Evolutionary conservation across 2,329 filamentous ascomycete species (phyloP).

Genomic region (Beauveria asiatica): DNA sequence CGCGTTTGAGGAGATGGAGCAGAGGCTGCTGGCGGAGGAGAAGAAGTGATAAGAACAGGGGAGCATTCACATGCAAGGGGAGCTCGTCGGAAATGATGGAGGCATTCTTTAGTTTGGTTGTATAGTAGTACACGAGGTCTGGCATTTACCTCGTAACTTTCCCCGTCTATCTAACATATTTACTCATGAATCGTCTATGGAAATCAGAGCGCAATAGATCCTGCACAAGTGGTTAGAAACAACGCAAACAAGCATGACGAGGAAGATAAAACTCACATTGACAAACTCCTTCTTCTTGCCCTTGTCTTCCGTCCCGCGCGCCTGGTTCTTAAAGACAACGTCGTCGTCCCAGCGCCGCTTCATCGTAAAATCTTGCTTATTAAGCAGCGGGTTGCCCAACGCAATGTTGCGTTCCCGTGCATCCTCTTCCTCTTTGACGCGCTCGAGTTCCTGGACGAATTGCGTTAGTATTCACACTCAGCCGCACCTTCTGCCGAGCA

Average conservation of each 20-base stretch:
- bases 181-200: slow-evolving; percentile 91
- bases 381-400: slow-evolving; percentile 83
- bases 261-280: slow-evolving; percentile 54
- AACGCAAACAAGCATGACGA: not conserved
- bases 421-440: slow-evolving; percentile 72
- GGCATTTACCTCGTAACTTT: not conserved
- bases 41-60: not conserved
- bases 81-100: slow-evolving; percentile 8
- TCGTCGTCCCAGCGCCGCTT: slow-evolving; percentile 97
- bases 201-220: slow-evolving; percentile 91
- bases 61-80: not conserved
- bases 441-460: slow-evolving; percentile 60
- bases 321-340: slow-evolving; percentile 98
- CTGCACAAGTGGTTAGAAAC: slow-evolving; percentile 32
- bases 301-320: slow-evolving; percentile 85
- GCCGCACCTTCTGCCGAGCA: no score
- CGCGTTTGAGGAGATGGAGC: slow-evolving; percentile 71
- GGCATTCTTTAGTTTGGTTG: slow-evolving; percentile 19
- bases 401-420: slow-evolving; percentile 83
- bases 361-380: slow-evolving; percentile 79
- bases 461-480: slow-evolving; percentile 7
- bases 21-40: slow-evolving; percentile 44
- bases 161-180: slow-evolving; percentile 45
- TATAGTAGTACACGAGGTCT: slow-evolving; percentile 16
- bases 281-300: slow-evolving; percentile 89